Evolutionary conservation across 176 grass and related monocot species (phyloP), one percentile per base, ranked within the genome.

Genomic region (Cymbopogon citratus): DNA sequence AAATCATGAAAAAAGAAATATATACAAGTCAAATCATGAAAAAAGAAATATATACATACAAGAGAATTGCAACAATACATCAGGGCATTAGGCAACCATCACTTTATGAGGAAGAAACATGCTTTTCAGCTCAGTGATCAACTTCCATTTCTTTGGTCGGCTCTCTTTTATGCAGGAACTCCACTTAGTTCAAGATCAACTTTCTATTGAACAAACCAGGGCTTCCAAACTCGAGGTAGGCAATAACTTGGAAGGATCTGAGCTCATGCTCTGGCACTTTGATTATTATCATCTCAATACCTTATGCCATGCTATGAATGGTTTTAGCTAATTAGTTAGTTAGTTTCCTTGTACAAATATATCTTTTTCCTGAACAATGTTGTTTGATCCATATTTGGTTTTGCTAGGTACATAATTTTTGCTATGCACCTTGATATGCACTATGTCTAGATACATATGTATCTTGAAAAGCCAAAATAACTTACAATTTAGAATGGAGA

Each of bases 141-240:
- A 57, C 7, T 77, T 72, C 38, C n/a, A 57, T 66, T 67, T 39
- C 8, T 59, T 71, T 66, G 19, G 18, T 61, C 6, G 71, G 24
- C 23, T 64, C 1, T 77, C 59, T 89, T 57, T 61, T 85, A 63
- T 85, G 76, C 88, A 99, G 97, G 97, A 99, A 75, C 85, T 96
- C 51, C 29, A 90, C 43, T 93, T 79, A 10, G 73, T 90, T 35
- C 88, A 51, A 19, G 70, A 89, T 82, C 93, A 87, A 82, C 91
- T 99, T 75, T 82, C 87, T 59, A 74, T 79, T 9, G 97, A 96
- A 81, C 83, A 89, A 77, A 76, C 70, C 39, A 95, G 91, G 74
- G 88, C 89, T 69, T 93, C 92, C 74, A 93, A 93, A 78, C 91
- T 93, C 27, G 93, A 99, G 97, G 97, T 99, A 95, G 3, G 38